Evolutionary conservation across 441 rosid genomes (phyloP).

Genomic region (Metrosideros polymorpha): DNA sequence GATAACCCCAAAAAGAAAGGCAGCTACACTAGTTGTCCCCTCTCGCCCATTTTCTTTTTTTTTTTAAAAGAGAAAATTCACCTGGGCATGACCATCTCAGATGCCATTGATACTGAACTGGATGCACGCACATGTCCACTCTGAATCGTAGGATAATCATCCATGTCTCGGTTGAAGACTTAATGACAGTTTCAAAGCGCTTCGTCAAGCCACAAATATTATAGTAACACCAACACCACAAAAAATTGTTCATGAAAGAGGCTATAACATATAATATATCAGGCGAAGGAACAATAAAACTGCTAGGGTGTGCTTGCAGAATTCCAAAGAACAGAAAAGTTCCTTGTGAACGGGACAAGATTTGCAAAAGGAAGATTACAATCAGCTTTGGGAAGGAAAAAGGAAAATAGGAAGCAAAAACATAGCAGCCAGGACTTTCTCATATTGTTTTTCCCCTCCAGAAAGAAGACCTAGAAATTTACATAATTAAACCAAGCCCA

Average conservation of each 20-base stretch:
- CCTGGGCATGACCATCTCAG: neutral
- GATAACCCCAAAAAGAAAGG: neutral
- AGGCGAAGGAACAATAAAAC: neutral
- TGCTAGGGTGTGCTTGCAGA: neutral
- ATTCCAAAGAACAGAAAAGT: neutral
- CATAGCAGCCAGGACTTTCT: neutral
- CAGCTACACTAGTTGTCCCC: neutral
- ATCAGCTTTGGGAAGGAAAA: neutral
- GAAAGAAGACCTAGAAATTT: conserved; percentile 1
- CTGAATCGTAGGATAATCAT: neutral
- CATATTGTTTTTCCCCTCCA: neutral
- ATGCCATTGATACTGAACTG: neutral
- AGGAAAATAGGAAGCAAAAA: neutral
- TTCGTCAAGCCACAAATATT: neutral
- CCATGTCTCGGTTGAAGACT: neutral
- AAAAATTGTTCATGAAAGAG: neutral
- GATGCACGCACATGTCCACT: neutral
- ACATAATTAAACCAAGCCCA: neutral
- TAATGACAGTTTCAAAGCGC: neutral
- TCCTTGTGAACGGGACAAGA: neutral
- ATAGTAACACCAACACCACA: neutral
- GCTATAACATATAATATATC: neutral
- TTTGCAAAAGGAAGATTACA: neutral
- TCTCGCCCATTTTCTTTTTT: neutral
- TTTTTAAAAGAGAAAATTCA: neutral